Evolutionary conservation across 768 basidiomycete species (phyloP).

Genomic region (Infundibulicybe gibba): DNA sequence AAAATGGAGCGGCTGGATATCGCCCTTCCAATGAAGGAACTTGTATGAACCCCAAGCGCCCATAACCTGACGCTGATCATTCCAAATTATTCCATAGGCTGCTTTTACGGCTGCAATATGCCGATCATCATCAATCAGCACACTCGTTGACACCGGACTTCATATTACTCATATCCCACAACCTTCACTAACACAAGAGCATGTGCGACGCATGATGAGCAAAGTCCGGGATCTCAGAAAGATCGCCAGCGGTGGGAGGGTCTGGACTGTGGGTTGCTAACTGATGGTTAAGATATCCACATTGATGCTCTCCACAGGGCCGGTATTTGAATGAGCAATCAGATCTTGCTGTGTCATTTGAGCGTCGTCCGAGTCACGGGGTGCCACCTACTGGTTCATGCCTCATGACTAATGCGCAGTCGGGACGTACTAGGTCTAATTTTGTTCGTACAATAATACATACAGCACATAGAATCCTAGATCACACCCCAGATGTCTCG

Average conservation of each 20-base stretch:
- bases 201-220: slow-evolving; percentile 37
- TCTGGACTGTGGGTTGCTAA: slow-evolving; percentile 48
- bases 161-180: slow-evolving; percentile 39
- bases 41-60: slow-evolving; percentile 26
- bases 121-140: slow-evolving; percentile 33
- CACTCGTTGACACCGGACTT: slow-evolving; percentile 40
- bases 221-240: slow-evolving; percentile 35
- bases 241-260: slow-evolving; percentile 44
- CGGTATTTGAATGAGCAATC: too few species aligned
- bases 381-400: not conserved
- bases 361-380: not conserved
- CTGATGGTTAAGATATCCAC: too few species aligned
- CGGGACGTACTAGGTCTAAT: too few species aligned
- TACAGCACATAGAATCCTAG: too few species aligned
- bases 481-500: too few species aligned
- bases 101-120: slow-evolving; percentile 32
- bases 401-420: too few species aligned
- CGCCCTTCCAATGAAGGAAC: slow-evolving; percentile 46
- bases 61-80: too few species aligned
- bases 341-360: not conserved
- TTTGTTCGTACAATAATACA: too few species aligned
- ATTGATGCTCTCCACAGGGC: too few species aligned
- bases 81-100: slow-evolving; percentile 11
- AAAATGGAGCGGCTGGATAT: slow-evolving; percentile 48
- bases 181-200: slow-evolving; percentile 31